Evolutionary conservation across 78 protist species (phyloP).

Genomic region (Emiliania huxleyi): DNA sequence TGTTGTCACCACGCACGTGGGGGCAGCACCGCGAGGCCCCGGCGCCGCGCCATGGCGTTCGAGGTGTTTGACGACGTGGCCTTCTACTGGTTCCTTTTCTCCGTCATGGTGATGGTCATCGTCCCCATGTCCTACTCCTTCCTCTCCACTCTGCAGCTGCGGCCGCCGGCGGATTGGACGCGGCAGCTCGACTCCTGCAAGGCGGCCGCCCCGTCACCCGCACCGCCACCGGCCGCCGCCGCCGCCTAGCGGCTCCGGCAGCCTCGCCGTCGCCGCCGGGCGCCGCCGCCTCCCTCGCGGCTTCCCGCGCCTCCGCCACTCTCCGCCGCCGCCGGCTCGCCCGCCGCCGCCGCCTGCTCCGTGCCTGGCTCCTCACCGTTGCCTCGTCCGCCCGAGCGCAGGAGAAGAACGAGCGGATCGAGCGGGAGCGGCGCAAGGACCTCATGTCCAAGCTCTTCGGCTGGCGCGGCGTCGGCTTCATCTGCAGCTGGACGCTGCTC

Average conservation of each 20-base stretch:
- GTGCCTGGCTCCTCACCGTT: background rate
- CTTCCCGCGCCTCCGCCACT: too few relatives aligned
- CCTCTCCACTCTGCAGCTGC: background rate
- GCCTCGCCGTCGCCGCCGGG: too few relatives aligned
- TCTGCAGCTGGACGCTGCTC: background rate
- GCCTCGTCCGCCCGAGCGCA: background rate
- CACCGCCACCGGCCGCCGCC: background rate
- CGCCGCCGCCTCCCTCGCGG: too few relatives aligned
- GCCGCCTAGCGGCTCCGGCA: too few relatives aligned
- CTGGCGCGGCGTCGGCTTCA: background rate
- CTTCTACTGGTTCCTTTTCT: slow-evolving; percentile 24
- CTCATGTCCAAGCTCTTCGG: background rate
- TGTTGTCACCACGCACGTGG: too few relatives aligned
- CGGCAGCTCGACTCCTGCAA: background rate
- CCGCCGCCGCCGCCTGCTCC: too few relatives aligned
- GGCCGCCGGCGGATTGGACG: background rate
- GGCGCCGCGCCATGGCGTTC: slow-evolving; percentile 35
- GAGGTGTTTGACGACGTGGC: slow-evolving; percentile 50
- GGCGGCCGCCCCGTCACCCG: too few relatives aligned
- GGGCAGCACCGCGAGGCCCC: too few relatives aligned
- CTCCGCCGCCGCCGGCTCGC: too few relatives aligned
- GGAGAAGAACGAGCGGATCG: background rate
- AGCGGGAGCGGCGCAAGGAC: background rate
- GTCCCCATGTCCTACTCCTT: slow-evolving; percentile 22
- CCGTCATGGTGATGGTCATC: background rate